phyloP scores from a whole-genome alignment of 176 grass and related monocot genomes.

The Metroxylon sagu region DNA sequence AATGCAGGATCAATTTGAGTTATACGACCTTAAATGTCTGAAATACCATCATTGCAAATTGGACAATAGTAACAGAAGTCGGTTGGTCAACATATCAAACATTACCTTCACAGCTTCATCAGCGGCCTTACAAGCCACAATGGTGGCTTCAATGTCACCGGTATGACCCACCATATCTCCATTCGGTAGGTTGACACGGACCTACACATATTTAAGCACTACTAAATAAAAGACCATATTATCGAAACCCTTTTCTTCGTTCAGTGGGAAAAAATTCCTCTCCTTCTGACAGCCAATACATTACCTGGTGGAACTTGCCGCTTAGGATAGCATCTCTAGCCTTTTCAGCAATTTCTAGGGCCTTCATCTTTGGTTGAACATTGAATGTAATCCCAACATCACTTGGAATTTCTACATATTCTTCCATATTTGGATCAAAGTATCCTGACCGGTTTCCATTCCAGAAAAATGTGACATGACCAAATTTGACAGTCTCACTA shows the following conservation, averaged over 20 bases:
- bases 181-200: slow-evolving; percentile 92
- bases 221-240: background rate
- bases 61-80: background rate
- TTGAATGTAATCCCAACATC: slow-evolving; percentile 96
- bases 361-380: slow-evolving; percentile 94
- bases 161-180: slow-evolving; percentile 98
- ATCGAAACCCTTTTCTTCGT: too few species aligned
- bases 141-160: slow-evolving; percentile 90
- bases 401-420: slow-evolving; percentile 88
- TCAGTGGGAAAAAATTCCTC: too few species aligned
- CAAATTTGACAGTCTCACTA: slow-evolving; percentile 97
- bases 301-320: slow-evolving; percentile 91
- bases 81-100: background rate
- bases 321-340: slow-evolving; percentile 73
- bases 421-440: slow-evolving; percentile 80
- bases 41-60: too few species aligned
- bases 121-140: slow-evolving; percentile 88
- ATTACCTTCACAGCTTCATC: slow-evolving; percentile 93
- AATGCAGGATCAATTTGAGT: too few species aligned
- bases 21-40: too few species aligned
- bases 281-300: background rate
- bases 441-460: slow-evolving; percentile 97
- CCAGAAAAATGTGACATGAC: slow-evolving; percentile 99
- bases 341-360: slow-evolving; percentile 85
- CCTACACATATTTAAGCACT: slow-evolving; percentile 29